Percentiles rank a stretch among this genome's conserved stretches.
phyloP scores from a whole-genome alignment of 805 yeast genomes.

The Myxozyma vanderwaltii region DNA sequence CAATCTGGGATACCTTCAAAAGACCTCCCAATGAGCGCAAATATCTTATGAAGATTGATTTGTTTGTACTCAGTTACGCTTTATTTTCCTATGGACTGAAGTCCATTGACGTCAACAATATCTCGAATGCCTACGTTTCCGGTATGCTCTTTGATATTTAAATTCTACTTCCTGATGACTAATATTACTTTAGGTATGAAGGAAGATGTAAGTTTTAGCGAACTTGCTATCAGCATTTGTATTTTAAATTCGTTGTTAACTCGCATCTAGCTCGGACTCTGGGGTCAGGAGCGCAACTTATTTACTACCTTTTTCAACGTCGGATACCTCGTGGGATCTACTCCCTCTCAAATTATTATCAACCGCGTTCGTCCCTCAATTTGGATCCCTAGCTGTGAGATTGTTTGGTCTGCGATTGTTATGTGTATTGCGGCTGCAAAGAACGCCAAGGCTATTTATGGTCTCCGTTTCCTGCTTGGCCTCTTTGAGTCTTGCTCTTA shows the following conservation, averaged over 20 bases:
- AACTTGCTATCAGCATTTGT: too few species aligned
- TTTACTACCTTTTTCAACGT: conserved; percentile 38
- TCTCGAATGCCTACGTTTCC: conserved; percentile 67
- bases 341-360: conserved; percentile 19
- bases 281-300: conserved; percentile 61
- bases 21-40: conserved; percentile 39
- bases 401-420: conserved; percentile 18
- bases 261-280: conserved; percentile 44
- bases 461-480: conserved; percentile 32
- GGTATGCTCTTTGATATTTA: conserved; percentile 41
- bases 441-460: conserved; percentile 29
- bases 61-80: conserved; percentile 41
- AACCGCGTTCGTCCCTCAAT: conserved; percentile 23
- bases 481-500: conserved; percentile 55
- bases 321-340: conserved; percentile 21
- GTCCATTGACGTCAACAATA: conserved; percentile 61
- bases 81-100: conserved; percentile 49
- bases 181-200: conserved; percentile 43
- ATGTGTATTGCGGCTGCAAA: conserved; percentile 23
- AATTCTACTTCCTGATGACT: not conserved
- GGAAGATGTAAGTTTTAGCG: conserved; percentile 47
- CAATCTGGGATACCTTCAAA: conserved; percentile 24
- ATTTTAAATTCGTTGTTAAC: too few species aligned
- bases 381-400: conserved; percentile 23
- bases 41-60: conserved; percentile 43